Evolutionary conservation across 805 yeast species (phyloP).

Genomic region (Starmerella gropengiesseri): DNA sequence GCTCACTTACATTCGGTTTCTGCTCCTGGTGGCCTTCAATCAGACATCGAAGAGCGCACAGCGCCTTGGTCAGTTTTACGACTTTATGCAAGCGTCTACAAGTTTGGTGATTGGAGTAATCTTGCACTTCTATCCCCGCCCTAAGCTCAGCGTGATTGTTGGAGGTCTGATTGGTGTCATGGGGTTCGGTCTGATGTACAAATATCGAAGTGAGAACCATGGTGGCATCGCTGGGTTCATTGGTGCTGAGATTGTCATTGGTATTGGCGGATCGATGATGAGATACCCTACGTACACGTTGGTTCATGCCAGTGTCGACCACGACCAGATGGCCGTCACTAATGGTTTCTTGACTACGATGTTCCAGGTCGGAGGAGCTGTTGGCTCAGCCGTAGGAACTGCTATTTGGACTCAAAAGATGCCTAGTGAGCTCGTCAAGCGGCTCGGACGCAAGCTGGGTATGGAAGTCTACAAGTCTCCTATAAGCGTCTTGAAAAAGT

Average conservation of each 20-base stretch:
- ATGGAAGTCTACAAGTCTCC: constrained; percentile 45
- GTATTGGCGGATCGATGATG: constrained; percentile 66
- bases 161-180: constrained; percentile 50
- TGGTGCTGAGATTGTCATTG: constrained; percentile 52
- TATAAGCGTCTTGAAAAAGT: constrained; percentile 35
- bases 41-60: constrained; percentile 52
- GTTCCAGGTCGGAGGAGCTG: constrained; percentile 52
- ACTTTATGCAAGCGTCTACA: constrained; percentile 52
- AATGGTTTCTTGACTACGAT: constrained; percentile 47
- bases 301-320: constrained; percentile 47
- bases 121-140: constrained; percentile 38
- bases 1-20: constrained; percentile 54
- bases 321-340: constrained; percentile 54
- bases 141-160: constrained; percentile 48
- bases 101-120: constrained; percentile 51
- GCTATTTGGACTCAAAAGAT: constrained; percentile 59
- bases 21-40: constrained; percentile 51
- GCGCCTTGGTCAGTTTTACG: constrained; percentile 49
- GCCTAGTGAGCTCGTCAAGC: constrained; percentile 35
- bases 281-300: constrained; percentile 53
- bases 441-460: constrained; percentile 34
- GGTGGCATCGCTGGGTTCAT: constrained; percentile 43
- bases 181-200: constrained; percentile 49
- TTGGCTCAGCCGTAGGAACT: constrained; percentile 54
- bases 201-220: constrained; percentile 42